A percentile compares a stretch with the other conserved stretches of the same genome.
phyloP scores from a whole-genome alignment of 129 eudicot species.

The Smallanthus sonchifolius region DNA sequence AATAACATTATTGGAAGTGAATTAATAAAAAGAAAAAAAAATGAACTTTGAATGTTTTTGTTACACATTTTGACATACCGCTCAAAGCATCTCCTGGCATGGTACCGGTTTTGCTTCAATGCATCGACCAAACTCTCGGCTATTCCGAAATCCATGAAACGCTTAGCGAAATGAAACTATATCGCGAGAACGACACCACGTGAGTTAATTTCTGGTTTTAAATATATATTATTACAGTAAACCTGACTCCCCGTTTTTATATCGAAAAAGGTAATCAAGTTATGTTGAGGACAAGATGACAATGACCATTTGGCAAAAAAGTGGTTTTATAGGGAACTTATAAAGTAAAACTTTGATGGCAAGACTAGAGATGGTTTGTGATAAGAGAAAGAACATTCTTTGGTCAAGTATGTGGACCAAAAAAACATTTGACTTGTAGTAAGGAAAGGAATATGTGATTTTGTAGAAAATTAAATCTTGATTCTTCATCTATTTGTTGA shows the following conservation, averaged over 20 bases:
- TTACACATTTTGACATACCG: slow-evolving; percentile 36
- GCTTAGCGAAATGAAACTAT: neutral
- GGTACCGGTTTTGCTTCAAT: slow-evolving; percentile 64
- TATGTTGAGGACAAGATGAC: slow-evolving; percentile 6
- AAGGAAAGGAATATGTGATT: slow-evolving; percentile 49
- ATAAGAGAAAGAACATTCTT: slow-evolving; percentile 61
- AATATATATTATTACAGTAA: neutral
- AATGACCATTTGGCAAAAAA: slow-evolving; percentile 8
- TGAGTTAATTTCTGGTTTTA: neutral
- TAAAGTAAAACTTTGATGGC: slow-evolving; percentile 23
- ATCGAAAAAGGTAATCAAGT: slow-evolving; percentile 14
- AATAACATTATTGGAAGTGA: neutral
- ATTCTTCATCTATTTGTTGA: slow-evolving; percentile 1
- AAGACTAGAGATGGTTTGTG: slow-evolving; percentile 21
- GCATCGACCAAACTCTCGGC: slow-evolving; percentile 55
- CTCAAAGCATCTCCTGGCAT: slow-evolving; percentile 74
- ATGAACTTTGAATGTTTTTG: neutral
- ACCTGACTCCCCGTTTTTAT: neutral
- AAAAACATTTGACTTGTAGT: slow-evolving; percentile 29
- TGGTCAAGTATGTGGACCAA: slow-evolving; percentile 41
- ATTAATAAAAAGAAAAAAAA: neutral
- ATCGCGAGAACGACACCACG: neutral
- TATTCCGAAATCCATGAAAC: slow-evolving; percentile 53
- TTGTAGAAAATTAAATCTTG: slow-evolving; percentile 6
- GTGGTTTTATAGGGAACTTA: slow-evolving; percentile 12